These are phyloP conservation scores for Secale cereale DNA, from an alignment of 176 grass and related monocot genomes.

Conservation along the genomic window DNA sequence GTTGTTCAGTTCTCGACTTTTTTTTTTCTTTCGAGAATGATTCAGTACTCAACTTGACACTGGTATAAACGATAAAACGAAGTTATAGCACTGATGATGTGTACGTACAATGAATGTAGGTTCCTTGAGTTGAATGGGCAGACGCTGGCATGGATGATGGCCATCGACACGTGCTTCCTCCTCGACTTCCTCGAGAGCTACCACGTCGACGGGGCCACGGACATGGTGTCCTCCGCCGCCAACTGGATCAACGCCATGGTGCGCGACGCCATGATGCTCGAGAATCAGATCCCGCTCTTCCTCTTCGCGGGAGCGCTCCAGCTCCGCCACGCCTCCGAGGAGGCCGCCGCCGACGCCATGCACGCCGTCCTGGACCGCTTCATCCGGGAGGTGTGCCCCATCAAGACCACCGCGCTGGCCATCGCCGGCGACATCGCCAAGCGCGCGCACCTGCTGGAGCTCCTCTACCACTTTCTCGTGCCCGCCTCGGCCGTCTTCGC, in stretches of 20 bases:
- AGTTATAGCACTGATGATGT: background rate
- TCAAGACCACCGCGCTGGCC: slow-evolving; percentile 38
- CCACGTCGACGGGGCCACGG: slow-evolving; percentile 12
- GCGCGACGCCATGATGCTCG: slow-evolving; percentile 74
- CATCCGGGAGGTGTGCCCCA: slow-evolving; percentile 59
- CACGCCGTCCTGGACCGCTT: background rate
- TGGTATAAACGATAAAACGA: too few species aligned
- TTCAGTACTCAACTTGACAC: too few species aligned
- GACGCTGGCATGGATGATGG: slow-evolving; percentile 82
- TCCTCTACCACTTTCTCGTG: slow-evolving; percentile 60
- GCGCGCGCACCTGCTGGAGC: slow-evolving; percentile 62
- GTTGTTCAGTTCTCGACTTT: too few species aligned
- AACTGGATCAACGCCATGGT: slow-evolving; percentile 66
- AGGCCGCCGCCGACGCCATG: slow-evolving; percentile 17
- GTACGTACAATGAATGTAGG: background rate
- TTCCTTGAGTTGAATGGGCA: slow-evolving; percentile 59
- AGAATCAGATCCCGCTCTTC: slow-evolving; percentile 76
- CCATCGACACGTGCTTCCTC: slow-evolving; percentile 64
- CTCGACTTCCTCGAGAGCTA: slow-evolving; percentile 75
- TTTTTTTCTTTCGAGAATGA: too few species aligned
- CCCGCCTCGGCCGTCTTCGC: slow-evolving; percentile 5
- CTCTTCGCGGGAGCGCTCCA: slow-evolving; percentile 45
- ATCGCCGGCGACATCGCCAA: slow-evolving; percentile 21
- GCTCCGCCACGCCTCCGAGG: slow-evolving; percentile 26
- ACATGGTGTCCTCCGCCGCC: slow-evolving; percentile 50